phyloP scores from a whole-genome alignment of 306 rosid genomes.

The Cicer arietinum region DNA sequence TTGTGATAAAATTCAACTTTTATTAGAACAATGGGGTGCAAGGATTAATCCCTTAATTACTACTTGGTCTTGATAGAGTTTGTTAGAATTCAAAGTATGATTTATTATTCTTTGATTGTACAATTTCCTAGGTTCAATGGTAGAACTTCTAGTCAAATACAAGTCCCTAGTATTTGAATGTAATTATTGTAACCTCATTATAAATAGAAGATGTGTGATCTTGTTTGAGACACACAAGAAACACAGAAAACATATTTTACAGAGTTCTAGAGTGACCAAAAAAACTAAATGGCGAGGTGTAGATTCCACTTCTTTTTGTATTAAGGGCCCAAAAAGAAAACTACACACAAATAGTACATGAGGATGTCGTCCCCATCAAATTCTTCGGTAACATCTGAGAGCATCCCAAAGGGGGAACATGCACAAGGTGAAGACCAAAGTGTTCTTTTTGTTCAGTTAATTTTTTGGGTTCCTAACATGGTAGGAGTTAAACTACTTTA shows the following conservation, averaged over 20 bases:
- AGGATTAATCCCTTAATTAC: slow-evolving; percentile 3
- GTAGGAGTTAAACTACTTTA: slow-evolving; percentile 27
- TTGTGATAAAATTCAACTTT: neutral
- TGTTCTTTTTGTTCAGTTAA: neutral
- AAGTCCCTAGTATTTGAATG: too few relatives aligned
- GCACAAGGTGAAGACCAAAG: slow-evolving; percentile 6
- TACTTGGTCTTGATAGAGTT: neutral
- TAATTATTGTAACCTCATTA: too few relatives aligned
- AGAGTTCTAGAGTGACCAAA: neutral
- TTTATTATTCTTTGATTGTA: too few relatives aligned
- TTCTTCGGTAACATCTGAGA: neutral
- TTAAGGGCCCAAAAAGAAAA: neutral
- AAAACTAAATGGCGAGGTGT: neutral
- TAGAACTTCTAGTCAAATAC: too few relatives aligned
- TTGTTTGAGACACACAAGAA: too few relatives aligned
- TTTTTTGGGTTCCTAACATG: slow-evolving; percentile 10
- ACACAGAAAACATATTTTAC: too few relatives aligned
- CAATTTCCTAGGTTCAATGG: too few relatives aligned
- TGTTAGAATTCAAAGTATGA: too few relatives aligned
- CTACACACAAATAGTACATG: neutral
- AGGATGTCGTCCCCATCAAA: neutral
- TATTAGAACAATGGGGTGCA: neutral
- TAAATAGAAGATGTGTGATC: too few relatives aligned
- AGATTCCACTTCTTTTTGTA: neutral
- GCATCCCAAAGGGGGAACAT: slow-evolving; percentile 11